Conservation (phyloP, 139 green algal genomes). For the Chlorella sp. region DNA sequence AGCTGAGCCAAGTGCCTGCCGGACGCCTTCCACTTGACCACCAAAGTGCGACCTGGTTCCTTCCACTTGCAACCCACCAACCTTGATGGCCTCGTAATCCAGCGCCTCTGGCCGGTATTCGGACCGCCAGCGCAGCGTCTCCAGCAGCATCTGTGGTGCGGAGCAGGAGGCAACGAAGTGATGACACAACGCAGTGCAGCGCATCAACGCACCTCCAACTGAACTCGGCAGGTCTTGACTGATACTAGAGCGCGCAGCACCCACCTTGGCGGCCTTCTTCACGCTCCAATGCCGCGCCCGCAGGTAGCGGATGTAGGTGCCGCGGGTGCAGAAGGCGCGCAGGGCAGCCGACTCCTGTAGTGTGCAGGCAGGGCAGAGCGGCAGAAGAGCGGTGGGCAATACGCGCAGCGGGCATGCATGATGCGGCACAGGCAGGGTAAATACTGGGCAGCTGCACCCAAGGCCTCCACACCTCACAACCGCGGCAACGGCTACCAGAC, state of each 20-base stretch:
- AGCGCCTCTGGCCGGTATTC: slow-evolving; percentile 75
- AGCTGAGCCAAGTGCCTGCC: too few relatives aligned
- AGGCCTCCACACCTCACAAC: not conserved
- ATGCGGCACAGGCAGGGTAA: not conserved
- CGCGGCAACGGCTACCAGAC: not conserved
- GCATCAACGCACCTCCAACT: too few relatives aligned
- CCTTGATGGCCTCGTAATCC: slow-evolving; percentile 63
- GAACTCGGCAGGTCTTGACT: too few relatives aligned
- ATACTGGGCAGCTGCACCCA: too few relatives aligned
- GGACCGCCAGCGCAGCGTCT: slow-evolving; percentile 59
- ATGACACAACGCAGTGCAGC: too few relatives aligned
- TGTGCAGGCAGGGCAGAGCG: not conserved
- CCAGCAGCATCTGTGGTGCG: slow-evolving; percentile 27
- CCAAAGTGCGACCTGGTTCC: too few relatives aligned
- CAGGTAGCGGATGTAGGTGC: slow-evolving; percentile 82
- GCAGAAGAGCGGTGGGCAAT: not conserved
- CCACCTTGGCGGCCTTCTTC: slow-evolving; percentile 75
- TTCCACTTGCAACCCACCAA: too few relatives aligned
- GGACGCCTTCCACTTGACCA: too few relatives aligned
- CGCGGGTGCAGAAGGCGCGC: slow-evolving; percentile 62
- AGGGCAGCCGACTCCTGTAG: slow-evolving; percentile 32
- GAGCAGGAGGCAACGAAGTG: not conserved
- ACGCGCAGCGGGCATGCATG: not conserved
- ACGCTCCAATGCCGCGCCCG: slow-evolving; percentile 77
- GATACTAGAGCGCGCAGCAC: too few relatives aligned